These are phyloP conservation scores for Flaveria ramosissima DNA, from an alignment of 129 eudicot genomes.

Conservation along the genomic window DNA sequence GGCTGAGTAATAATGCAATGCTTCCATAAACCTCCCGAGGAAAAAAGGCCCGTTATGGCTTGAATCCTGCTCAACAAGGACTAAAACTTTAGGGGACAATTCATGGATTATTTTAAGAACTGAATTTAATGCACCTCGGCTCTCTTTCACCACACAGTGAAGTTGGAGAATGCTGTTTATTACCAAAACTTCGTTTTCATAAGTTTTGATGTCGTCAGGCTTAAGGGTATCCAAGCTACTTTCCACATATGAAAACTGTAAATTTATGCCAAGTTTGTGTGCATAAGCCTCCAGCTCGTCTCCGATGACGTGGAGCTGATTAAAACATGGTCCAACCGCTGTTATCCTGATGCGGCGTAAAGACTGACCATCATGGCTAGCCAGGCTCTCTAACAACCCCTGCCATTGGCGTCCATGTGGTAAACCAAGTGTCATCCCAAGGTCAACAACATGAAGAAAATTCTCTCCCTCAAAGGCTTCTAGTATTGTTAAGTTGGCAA, in stretches of 20 bases:
- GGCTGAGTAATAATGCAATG: conserved; percentile 57
- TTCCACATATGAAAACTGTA: conserved; percentile 45
- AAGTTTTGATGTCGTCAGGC: conserved; percentile 40
- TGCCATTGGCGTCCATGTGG: conserved; percentile 55
- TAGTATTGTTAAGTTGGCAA: conserved; percentile 51
- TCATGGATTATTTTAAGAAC: conserved; percentile 48
- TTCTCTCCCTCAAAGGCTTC: conserved; percentile 70
- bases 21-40: conserved; percentile 58
- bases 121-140: conserved; percentile 53
- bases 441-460: conserved; percentile 56
- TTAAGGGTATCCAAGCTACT: conserved; percentile 45
- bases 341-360: conserved; percentile 43
- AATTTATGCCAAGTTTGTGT: conserved; percentile 29
- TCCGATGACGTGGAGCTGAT: conserved; percentile 37
- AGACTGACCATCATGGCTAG: conserved; percentile 33
- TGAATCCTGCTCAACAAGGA: conserved; percentile 57
- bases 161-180: conserved; percentile 53
- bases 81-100: conserved; percentile 45
- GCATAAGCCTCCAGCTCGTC: conserved; percentile 48
- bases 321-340: conserved; percentile 40
- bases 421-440: conserved; percentile 57
- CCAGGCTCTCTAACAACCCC: conserved; percentile 43
- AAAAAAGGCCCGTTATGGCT: conserved; percentile 64
- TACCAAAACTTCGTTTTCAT: conserved; percentile 39
- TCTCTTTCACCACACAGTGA: conserved; percentile 56